Evolutionary conservation across 257 asterid species (phyloP).

Genomic region (Ilex aquifolium): DNA sequence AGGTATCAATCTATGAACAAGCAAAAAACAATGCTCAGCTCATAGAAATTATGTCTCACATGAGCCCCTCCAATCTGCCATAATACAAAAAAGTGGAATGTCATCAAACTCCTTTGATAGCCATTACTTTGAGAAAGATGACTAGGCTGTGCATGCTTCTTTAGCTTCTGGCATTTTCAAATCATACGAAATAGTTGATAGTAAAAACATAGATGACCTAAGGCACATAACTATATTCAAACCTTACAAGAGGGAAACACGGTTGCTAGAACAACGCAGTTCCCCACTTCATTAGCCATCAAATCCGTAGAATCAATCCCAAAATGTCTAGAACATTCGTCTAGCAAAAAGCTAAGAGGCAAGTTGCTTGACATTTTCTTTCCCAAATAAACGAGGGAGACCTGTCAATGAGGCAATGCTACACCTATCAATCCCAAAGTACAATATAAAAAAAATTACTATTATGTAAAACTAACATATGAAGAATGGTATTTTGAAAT

Average conservation of each 20-base stretch:
- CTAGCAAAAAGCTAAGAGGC: conserved; percentile 58
- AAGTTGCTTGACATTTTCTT: conserved; percentile 25
- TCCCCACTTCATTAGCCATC: conserved; percentile 50
- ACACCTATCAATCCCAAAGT: neutral
- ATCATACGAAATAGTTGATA: conserved; percentile 2
- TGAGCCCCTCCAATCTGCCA: too few species aligned
- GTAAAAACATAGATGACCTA: conserved; percentile 3
- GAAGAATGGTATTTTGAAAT: too few species aligned
- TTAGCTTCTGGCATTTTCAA: neutral
- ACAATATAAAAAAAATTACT: neutral
- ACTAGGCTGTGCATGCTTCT: neutral
- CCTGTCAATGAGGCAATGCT: conserved; percentile 40
- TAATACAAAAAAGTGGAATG: too few species aligned
- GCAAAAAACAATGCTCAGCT: too few species aligned
- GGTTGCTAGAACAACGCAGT: conserved; percentile 68
- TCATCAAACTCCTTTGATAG: too few species aligned
- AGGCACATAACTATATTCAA: conserved; percentile 18
- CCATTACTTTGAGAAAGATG: neutral
- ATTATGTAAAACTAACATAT: too few species aligned
- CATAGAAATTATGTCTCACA: too few species aligned
- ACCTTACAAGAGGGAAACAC: conserved; percentile 75
- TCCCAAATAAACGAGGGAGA: conserved; percentile 57
- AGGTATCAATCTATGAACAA: too few species aligned
- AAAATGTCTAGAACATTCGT: conserved; percentile 60
- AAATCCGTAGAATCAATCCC: conserved; percentile 41